phyloP scores from a whole-genome alignment of 345 rosid species.

The Leavenworthia alabamica region DNA sequence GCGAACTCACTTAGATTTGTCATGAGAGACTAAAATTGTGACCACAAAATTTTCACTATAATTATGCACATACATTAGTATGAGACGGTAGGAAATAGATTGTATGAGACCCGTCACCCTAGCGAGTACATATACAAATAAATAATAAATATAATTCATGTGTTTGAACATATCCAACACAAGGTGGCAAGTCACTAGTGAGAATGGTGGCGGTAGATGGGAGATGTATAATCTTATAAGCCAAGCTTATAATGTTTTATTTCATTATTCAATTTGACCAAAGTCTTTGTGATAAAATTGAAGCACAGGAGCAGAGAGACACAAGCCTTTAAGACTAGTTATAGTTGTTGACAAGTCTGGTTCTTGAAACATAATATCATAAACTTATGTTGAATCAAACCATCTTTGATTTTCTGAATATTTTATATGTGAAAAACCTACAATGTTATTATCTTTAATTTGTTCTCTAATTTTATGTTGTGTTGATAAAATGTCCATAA shows the following conservation, averaged over 20 bases:
- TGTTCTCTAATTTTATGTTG: too few relatives aligned
- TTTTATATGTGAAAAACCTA: neutral
- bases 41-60: neutral
- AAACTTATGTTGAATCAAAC: neutral
- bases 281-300: neutral
- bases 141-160: neutral
- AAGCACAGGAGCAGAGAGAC: too few relatives aligned
- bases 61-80: neutral
- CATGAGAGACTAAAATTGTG: neutral
- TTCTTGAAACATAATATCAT: too few relatives aligned
- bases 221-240: constrained; percentile 23
- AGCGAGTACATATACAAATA: neutral
- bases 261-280: constrained; percentile 4
- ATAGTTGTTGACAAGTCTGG: too few relatives aligned
- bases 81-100: neutral
- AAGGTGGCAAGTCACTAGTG: constrained; percentile 30
- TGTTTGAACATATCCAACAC: neutral
- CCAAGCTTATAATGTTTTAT: constrained; percentile 18
- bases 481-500: too few relatives aligned
- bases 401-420: neutral
- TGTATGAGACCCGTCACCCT: too few relatives aligned
- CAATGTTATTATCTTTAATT: too few relatives aligned
- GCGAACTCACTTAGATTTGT: neutral
- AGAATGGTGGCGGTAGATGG: constrained; percentile 35
- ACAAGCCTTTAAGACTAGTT: too few relatives aligned